A percentile compares a stretch with the other conserved stretches of the same genome.
Evolutionary conservation across 2,329 filamentous ascomycete species (phyloP).

Genomic region (Furcasterigmium furcatum): DNA sequence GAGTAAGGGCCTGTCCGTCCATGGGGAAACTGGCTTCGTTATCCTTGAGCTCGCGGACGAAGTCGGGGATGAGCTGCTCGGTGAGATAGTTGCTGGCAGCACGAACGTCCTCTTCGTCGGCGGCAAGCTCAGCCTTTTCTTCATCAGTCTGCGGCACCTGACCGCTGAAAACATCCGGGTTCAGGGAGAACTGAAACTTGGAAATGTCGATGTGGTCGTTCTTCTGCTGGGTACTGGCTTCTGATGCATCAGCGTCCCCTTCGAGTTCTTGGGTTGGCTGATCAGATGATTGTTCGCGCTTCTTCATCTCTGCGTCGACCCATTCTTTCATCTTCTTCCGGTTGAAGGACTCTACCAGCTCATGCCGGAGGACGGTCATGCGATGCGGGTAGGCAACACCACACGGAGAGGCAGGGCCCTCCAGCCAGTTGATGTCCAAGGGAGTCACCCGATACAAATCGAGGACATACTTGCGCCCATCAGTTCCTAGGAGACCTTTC

Average conservation of each 20-base stretch:
- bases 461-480: conserved; percentile 95
- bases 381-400: conserved; percentile 76
- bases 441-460: conserved; percentile 95
- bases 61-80: conserved; percentile 74
- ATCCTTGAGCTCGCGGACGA: conserved; percentile 83
- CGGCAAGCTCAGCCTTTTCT: conserved; percentile 78
- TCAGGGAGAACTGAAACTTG: conserved; percentile 82
- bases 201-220: conserved; percentile 80
- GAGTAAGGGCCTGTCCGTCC: conserved; percentile 90
- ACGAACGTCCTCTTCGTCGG: conserved; percentile 86
- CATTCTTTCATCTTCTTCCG: conserved; percentile 86
- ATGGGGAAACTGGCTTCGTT: conserved; percentile 97
- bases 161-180: conserved; percentile 93
- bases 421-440: conserved; percentile 85
- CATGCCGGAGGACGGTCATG: conserved; percentile 90
- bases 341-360: conserved; percentile 84
- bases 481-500: conserved; percentile 94
- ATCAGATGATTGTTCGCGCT: conserved; percentile 10
- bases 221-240: conserved; percentile 32
- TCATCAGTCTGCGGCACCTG: conserved; percentile 86
- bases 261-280: conserved; percentile 13
- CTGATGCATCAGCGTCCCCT: conserved; percentile 18
- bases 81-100: conserved; percentile 77
- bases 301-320: conserved; percentile 68
- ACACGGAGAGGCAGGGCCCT: conserved; percentile 36